Evolutionary conservation across 148 eudicot genomes (phyloP), one percentile per base, ranked within the genome.

Genomic region (Silene uniflora): DNA sequence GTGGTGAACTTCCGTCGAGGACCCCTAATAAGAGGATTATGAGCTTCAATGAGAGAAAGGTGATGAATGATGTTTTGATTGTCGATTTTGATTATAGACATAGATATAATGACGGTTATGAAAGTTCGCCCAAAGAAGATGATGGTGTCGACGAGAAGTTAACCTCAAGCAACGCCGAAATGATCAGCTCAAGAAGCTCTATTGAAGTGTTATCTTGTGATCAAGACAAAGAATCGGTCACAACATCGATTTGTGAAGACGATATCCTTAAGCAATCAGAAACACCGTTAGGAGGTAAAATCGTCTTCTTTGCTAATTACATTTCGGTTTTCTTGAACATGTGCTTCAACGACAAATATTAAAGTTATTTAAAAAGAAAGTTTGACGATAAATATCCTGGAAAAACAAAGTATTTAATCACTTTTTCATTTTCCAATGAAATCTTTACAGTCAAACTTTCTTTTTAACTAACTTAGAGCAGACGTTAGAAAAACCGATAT

Each of bases 271-370:
- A 46, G 22, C 56, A 6, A 49, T 52, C 59, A n/a, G 56, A 61
- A 35, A 67, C 64, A 22, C 19, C 47, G 6, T 32, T 73, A 60
- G 70, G 76, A 77, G 87, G 87, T 85, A 81, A 35, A 11, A 14
- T 64, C 29, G 32, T 29, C 32, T 29, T 29, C 32, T 29, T 29
- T 29, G 32, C 32, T 29, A 29, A 29, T 1, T 29, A 29, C 4
- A 1, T 1, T 4, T 29, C 32, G 32, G 32, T 29, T 29, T 29
- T 29, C n/a, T 35, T 3, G 2, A 35, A 35, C 42, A 35, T 5
- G 6, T 35, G 4, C 6, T 35, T 35, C 6, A 35, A 35, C 42
- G 6, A 6, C 7, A 4, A 2, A 35, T 35, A 5, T 29, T 29
- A 29, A 29, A 29, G 32, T 29, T 29, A 29, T 29, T 29, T 29